Evolutionary conservation across 2,329 filamentous ascomycete species (phyloP), one percentile per base, ranked within the genome.

Genomic region (Bipolaris victoriae): DNA sequence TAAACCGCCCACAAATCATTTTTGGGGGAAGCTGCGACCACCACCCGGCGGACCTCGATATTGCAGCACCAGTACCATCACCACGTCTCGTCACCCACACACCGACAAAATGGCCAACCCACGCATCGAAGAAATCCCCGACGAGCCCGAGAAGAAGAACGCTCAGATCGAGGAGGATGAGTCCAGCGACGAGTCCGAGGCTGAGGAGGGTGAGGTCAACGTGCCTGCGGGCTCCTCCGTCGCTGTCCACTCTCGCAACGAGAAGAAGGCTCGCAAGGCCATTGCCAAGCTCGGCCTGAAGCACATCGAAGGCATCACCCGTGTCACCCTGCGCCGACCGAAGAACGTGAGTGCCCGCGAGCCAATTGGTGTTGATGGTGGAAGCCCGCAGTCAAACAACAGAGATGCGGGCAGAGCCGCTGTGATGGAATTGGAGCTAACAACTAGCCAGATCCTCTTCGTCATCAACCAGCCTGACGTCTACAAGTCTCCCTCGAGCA

Each of bases 191-290:
- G 89, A 91, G 69, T 90, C 89, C 73, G 90, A 90, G 73, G 88
- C 86, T 72, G 92, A 95, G 79, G 87, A 83, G 69, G 86, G 83
- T 63, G 86, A 88, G 77, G 80, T 84, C 72, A 84, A 80, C 78
- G 88, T 89, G 72, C 92, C 94, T 78, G 89, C 90, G 69, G 95
- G 94, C 77, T 91, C 92, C 76, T 88, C 90, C 66, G 90, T 94
- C 76, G 88, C 95, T 74, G 89, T 99, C 77, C 94, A 98, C 87
- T 97, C 92, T 78, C 92, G 95, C 81, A 98, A 98, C 84, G 95
- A 99, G 90, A 99, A 99, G 91, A 99, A 99, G 89, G 96, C 95
- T 74, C 90, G 95, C 83, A 99, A 99, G 88, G 92, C 93, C 76
- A 96, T 99, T 79, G 91, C 92, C 81, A 99, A 99, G 89, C 88